Conservation (phyloP, 352 stramenopile species). For the Globisporangium emineosum region DNA sequence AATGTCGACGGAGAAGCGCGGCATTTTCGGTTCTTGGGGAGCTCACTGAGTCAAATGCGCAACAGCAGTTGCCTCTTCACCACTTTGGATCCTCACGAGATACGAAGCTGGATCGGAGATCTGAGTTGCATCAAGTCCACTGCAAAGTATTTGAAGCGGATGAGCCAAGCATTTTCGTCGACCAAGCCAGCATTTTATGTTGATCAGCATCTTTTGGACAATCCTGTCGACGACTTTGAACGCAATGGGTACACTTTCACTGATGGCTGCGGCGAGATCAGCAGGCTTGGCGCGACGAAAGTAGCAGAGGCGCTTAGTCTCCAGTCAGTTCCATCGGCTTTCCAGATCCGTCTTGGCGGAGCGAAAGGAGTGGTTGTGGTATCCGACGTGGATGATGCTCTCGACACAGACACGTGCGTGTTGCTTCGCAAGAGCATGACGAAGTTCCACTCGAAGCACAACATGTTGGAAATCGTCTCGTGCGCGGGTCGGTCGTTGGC, state of each 20-base stretch:
- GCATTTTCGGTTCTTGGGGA: slow-evolving; percentile 61
- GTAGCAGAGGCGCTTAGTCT: slow-evolving; percentile 44
- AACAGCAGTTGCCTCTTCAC: slow-evolving; percentile 77
- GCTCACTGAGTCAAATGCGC: slow-evolving; percentile 70
- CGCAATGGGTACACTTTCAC: slow-evolving; percentile 55
- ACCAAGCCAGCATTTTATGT: slow-evolving; percentile 53
- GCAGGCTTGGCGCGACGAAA: slow-evolving; percentile 23
- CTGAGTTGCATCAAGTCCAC: slow-evolving; percentile 45
- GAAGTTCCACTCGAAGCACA: slow-evolving; percentile 62
- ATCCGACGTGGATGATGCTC: slow-evolving; percentile 30
- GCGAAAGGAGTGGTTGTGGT: slow-evolving; percentile 77
- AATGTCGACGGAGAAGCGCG: slow-evolving; percentile 16
- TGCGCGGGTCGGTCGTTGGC: slow-evolving; percentile 47
- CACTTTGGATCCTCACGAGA: slow-evolving; percentile 37
- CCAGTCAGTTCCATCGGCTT: slow-evolving; percentile 44
- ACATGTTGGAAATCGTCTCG: slow-evolving; percentile 69
- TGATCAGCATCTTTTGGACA: slow-evolving; percentile 35
- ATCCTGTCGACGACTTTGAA: slow-evolving; percentile 44
- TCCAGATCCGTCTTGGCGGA: slow-evolving; percentile 71
- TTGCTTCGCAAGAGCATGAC: slow-evolving; percentile 65
- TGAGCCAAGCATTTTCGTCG: slow-evolving; percentile 73
- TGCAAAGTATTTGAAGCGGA: slow-evolving; percentile 74
- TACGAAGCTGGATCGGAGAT: slow-evolving; percentile 64
- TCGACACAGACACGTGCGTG: slow-evolving; percentile 23
- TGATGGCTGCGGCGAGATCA: slow-evolving; percentile 74